A percentile compares a stretch with the other conserved stretches of the same genome.
Evolutionary conservation across 2,329 filamentous ascomycete species (phyloP).

Genomic region (Emmonsiellopsis sp.): DNA sequence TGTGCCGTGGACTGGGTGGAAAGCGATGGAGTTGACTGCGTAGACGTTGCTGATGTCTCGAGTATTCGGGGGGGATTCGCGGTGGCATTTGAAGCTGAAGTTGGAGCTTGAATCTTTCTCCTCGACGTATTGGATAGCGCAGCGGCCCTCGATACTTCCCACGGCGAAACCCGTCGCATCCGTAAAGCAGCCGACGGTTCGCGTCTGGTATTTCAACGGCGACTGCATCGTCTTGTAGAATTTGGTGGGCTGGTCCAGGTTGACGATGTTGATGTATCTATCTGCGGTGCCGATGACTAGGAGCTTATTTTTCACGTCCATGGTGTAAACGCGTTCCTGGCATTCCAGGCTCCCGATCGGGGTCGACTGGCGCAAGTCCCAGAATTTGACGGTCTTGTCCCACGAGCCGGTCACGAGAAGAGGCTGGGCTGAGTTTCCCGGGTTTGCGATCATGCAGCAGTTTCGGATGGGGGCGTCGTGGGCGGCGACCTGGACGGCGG

Average conservation of each 20-base stretch:
- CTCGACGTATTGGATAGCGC: slow-evolving; percentile 96
- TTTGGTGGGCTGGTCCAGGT: slow-evolving; percentile 75
- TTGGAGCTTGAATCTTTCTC: slow-evolving; percentile 87
- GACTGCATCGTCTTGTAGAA: slow-evolving; percentile 97
- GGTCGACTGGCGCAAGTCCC: slow-evolving; percentile 44
- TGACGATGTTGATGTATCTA: slow-evolving; percentile 90
- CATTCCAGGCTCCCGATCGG: slow-evolving; percentile 40
- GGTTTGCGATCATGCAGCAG: slow-evolving; percentile 67
- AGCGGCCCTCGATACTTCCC: slow-evolving; percentile 92
- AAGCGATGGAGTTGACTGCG: slow-evolving; percentile 93
- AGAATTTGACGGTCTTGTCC: slow-evolving; percentile 51
- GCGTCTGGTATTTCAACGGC: slow-evolving; percentile 95
- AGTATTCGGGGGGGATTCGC: slow-evolving; percentile 58
- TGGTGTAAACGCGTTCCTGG: slow-evolving; percentile 60
- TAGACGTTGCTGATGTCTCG: slow-evolving; percentile 78
- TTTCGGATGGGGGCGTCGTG: slow-evolving; percentile 77
- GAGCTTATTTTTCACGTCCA: slow-evolving; percentile 83
- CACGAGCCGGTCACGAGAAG: slow-evolving; percentile 79
- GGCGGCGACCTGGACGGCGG: slow-evolving; percentile 61
- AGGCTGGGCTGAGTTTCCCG: slow-evolving; percentile 41
- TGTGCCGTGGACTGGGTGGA: slow-evolving; percentile 95
- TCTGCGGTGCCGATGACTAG: slow-evolving; percentile 90
- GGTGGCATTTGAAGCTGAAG: slow-evolving; percentile 99
- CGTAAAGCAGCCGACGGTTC: slow-evolving; percentile 88
- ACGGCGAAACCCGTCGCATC: slow-evolving; percentile 90